phyloP scores from a whole-genome alignment of 23 red algal species.

The Cyanidium caldarium region DNA sequence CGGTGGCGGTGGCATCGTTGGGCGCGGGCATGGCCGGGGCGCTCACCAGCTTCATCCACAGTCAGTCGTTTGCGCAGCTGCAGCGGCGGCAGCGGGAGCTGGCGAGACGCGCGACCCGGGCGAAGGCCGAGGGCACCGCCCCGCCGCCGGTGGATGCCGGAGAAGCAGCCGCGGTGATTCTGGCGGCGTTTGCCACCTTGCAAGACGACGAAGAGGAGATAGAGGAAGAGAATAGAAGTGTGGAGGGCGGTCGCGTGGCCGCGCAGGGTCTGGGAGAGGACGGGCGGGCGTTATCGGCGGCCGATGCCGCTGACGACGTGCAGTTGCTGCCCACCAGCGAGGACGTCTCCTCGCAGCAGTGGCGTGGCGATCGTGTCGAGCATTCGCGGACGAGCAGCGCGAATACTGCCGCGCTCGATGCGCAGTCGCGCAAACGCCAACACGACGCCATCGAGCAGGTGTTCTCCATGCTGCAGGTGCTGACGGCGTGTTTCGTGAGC shows the following conservation, averaged over 20 bases:
- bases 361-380: background rate
- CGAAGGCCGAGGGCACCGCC: no score
- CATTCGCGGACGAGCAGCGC: background rate
- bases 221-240: background rate
- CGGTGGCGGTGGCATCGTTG: slow-evolving; percentile 31
- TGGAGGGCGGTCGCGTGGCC: no score
- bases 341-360: background rate
- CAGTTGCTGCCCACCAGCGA: background rate
- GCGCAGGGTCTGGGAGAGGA: no score
- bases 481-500: slow-evolving; percentile 72
- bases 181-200: background rate
- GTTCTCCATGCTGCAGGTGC: slow-evolving; percentile 79
- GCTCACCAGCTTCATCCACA: slow-evolving; percentile 35
- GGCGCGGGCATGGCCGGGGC: slow-evolving; percentile 43
- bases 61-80: background rate
- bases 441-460: slow-evolving; percentile 74
- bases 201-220: background rate
- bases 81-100: no score
- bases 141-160: background rate
- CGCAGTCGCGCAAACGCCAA: slow-evolving; percentile 19
- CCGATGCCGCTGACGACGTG: background rate
- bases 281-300: background rate
- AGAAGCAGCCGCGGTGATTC: background rate
- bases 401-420: background rate
- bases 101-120: no score